Conservation (phyloP, 129 eudicot genomes). For the Pittosporum tobira region DNA sequence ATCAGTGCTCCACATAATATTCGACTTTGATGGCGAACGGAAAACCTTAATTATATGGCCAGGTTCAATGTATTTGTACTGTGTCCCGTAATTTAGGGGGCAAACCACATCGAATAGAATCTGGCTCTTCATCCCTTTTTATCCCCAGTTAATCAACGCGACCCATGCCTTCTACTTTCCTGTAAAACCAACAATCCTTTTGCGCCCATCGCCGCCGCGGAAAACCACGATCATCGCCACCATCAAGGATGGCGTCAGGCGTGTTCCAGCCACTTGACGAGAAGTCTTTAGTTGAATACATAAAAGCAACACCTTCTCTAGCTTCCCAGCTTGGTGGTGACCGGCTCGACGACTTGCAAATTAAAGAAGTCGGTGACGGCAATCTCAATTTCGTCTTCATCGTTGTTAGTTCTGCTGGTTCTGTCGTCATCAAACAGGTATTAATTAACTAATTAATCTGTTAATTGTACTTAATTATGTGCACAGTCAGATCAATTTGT, state of each 20-base stretch:
- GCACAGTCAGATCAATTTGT: neutral
- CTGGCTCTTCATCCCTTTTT: neutral
- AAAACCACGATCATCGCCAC: neutral
- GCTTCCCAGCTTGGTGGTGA: slow-evolving; percentile 58
- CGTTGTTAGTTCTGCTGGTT: slow-evolving; percentile 49
- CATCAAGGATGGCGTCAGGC: slow-evolving; percentile 31
- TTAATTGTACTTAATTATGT: neutral
- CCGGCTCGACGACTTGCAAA: slow-evolving; percentile 35
- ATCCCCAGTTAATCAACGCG: neutral
- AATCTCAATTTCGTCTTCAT: slow-evolving; percentile 93
- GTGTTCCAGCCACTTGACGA: slow-evolving; percentile 60
- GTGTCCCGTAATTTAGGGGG: no score
- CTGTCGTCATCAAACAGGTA: slow-evolving; percentile 88
- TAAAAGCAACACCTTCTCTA: slow-evolving; percentile 73
- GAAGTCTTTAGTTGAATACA: slow-evolving; percentile 58
- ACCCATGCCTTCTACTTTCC: neutral
- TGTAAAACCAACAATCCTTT: neutral
- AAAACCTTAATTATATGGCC: no score
- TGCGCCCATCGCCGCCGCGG: slow-evolving; percentile 7
- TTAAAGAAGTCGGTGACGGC: slow-evolving; percentile 94
- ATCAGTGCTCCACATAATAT: no score
- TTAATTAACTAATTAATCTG: neutral
- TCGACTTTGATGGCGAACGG: no score
- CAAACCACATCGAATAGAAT: no score
- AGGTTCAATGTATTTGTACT: slow-evolving; percentile 9